A percentile compares a stretch with the other conserved stretches of the same genome.
Evolutionary conservation across 2,329 filamentous ascomycete species (phyloP).

Genomic region (Tolypocladium endophyticum): DNA sequence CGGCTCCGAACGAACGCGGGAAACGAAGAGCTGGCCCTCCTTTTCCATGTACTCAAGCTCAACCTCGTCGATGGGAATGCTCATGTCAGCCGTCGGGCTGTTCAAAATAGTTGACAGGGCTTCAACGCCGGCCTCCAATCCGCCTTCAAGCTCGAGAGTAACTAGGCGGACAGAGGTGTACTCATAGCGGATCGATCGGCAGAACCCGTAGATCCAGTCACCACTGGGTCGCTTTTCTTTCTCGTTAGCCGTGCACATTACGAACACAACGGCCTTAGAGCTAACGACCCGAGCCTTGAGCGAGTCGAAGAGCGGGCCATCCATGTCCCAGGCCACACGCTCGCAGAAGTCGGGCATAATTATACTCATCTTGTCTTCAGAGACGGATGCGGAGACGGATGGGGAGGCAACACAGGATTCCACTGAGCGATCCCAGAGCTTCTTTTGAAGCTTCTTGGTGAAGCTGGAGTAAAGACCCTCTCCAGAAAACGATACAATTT

Average conservation of each 20-base stretch:
- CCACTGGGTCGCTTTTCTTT: background rate
- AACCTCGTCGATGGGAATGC: slow-evolving; percentile 1
- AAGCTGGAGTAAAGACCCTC: background rate
- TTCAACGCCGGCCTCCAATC: slow-evolving; percentile 1
- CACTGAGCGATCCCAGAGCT: background rate
- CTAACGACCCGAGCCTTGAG: background rate
- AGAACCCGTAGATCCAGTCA: background rate
- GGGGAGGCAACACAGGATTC: background rate
- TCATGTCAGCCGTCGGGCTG: background rate
- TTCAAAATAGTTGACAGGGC: background rate
- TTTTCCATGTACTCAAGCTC: slow-evolving; percentile 7
- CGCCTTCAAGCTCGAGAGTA: background rate
- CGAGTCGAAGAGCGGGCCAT: background rate
- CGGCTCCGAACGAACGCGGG: slow-evolving; percentile 3
- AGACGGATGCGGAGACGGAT: slow-evolving; percentile 21
- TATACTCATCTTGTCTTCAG: slow-evolving; percentile 15
- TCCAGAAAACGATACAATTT: background rate
- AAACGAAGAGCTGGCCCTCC: slow-evolving; percentile 8
- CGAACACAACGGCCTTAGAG: background rate
- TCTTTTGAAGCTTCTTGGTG: background rate
- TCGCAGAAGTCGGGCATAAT: slow-evolving; percentile 4
- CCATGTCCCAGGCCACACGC: background rate
- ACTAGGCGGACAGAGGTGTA: background rate
- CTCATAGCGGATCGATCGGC: background rate
- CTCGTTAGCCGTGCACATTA: background rate